Conservation (phyloP, 2,329 filamentous ascomycete species). For the Phoma herbarum region DNA sequence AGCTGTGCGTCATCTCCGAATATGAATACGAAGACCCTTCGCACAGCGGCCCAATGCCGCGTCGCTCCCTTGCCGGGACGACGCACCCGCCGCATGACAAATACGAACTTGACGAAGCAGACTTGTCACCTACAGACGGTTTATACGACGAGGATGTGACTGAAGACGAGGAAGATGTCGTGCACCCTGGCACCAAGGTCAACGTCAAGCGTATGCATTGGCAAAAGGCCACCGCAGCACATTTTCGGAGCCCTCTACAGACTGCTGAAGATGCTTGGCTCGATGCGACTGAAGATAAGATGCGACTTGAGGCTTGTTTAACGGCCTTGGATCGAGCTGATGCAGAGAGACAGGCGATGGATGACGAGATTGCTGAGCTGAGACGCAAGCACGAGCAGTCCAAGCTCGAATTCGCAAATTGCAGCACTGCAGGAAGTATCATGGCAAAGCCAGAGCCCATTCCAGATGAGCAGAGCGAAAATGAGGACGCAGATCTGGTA, state of each 20-base stretch:
- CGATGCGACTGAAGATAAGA: constrained; percentile 25
- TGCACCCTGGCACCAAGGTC: constrained; percentile 17
- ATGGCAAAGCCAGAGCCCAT: neutral
- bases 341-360: constrained; percentile 19
- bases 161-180: constrained; percentile 1
- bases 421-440: neutral
- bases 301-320: constrained; percentile 15
- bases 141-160: constrained; percentile 3
- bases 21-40: constrained; percentile 20
- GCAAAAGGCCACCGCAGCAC: constrained; percentile 8
- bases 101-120: constrained; percentile 23
- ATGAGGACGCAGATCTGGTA: constrained; percentile 22
- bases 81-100: neutral
- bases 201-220: neutral
- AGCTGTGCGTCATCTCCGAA: constrained; percentile 32
- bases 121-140: constrained; percentile 25
- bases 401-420: constrained; percentile 16
- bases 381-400: constrained; percentile 22
- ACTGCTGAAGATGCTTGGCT: constrained; percentile 34
- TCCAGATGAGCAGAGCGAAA: neutral
- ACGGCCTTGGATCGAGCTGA: constrained; percentile 11
- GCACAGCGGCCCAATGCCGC: constrained; percentile 1
- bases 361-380: constrained; percentile 20
- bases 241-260: constrained; percentile 34
- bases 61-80: constrained; percentile 12